These are phyloP conservation scores for Gentiana macrophylla DNA, from an alignment of 257 asterid species.

Conservation along the genomic window DNA sequence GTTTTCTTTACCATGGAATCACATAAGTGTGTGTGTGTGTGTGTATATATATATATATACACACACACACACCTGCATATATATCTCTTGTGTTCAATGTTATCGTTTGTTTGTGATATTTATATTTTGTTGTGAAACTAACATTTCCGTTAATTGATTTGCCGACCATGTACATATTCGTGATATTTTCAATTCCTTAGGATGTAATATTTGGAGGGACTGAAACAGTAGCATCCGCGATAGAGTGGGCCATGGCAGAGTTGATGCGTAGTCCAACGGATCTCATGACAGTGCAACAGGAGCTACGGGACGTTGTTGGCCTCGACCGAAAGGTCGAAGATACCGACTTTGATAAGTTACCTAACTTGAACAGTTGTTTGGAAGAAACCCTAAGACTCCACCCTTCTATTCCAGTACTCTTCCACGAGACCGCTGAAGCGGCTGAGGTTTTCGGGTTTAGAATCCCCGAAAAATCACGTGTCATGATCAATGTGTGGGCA, in stretches of 20 bases:
- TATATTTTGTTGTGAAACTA: not conserved
- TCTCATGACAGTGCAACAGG: slow-evolving; percentile 27
- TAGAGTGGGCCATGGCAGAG: slow-evolving; percentile 51
- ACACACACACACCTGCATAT: too few relatives aligned
- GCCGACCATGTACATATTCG: too few relatives aligned
- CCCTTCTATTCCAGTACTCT: slow-evolving; percentile 45
- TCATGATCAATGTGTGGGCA: slow-evolving; percentile 43
- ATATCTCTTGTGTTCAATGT: too few relatives aligned
- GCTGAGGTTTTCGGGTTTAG: slow-evolving; percentile 24
- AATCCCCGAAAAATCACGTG: slow-evolving; percentile 32
- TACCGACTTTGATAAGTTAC: slow-evolving; percentile 30
- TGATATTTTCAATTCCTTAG: slow-evolving; percentile 1
- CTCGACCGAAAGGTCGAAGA: slow-evolving; percentile 29
- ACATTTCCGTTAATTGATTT: too few relatives aligned
- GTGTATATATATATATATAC: too few relatives aligned
- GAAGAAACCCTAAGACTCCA: slow-evolving; percentile 51
- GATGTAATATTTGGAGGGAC: slow-evolving; percentile 51
- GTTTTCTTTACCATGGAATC: too few relatives aligned
- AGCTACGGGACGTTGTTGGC: slow-evolving; percentile 25
- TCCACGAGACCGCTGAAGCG: slow-evolving; percentile 30
- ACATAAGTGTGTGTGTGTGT: too few relatives aligned
- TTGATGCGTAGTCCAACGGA: slow-evolving; percentile 33
- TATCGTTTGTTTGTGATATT: too few relatives aligned
- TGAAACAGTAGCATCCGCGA: slow-evolving; percentile 35
- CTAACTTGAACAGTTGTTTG: slow-evolving; percentile 25